Evolutionary conservation across 257 asterid genomes (phyloP).

Genomic region (Nicotiana tomentosiformis): DNA sequence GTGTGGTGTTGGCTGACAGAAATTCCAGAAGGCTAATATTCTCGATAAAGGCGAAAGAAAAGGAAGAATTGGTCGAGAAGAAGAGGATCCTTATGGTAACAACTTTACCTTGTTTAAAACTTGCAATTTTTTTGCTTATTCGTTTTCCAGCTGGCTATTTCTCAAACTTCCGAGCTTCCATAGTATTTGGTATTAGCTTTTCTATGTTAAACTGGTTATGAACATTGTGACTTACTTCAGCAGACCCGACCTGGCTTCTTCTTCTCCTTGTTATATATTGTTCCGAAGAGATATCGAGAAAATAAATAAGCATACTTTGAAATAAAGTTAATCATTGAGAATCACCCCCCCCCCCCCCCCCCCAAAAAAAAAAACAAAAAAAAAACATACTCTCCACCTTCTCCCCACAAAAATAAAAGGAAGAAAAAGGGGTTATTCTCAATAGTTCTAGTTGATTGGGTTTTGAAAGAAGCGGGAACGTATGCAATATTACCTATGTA

Average conservation of each 20-base stretch:
- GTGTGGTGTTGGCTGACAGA: constrained; percentile 67
- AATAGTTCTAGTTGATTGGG: not conserved
- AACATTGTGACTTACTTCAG: not conserved
- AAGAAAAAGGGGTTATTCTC: not conserved
- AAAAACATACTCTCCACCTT: too few relatives aligned
- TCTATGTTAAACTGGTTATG: not conserved
- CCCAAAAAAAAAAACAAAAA: too few relatives aligned
- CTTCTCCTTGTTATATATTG: not conserved
- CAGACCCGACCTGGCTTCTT: not conserved
- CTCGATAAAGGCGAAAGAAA: constrained; percentile 67
- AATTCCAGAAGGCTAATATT: constrained; percentile 67
- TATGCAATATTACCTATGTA: not conserved
- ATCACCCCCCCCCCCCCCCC: not conserved
- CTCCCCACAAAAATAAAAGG: not conserved
- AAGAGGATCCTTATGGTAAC: constrained; percentile 79
- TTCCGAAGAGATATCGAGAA: not conserved
- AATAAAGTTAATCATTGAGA: not conserved
- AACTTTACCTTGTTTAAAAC: not conserved
- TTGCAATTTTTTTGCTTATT: not conserved
- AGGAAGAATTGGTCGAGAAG: constrained; percentile 67
- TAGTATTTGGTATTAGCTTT: not conserved
- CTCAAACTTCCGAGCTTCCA: not conserved
- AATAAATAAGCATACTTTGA: not conserved
- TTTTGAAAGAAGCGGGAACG: not conserved
- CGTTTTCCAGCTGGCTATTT: not conserved